Conservation (phyloP, 768 basidiomycete species). For the Mycena polygramma region DNA sequence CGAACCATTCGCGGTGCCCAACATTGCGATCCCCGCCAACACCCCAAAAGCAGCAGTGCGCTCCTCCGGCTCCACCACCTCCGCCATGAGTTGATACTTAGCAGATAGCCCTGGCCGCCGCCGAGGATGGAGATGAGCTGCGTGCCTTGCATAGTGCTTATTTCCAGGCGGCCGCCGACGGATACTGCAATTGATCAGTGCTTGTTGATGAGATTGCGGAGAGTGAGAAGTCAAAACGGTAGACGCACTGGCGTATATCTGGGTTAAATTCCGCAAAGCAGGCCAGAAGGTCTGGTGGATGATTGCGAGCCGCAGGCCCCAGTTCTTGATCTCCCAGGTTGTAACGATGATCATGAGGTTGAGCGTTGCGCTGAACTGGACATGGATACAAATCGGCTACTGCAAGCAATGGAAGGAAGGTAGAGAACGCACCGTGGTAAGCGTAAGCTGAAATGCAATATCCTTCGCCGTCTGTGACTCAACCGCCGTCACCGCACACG, state of each 20-base stretch:
- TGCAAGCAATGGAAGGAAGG: too few relatives aligned
- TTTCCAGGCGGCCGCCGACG: conserved; percentile 28
- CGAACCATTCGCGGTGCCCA: conserved; percentile 30
- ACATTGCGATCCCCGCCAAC: conserved; percentile 30
- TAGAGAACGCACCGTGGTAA: conserved; percentile 29
- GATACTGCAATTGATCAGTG: conserved; percentile 6
- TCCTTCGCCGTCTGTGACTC: conserved; percentile 30
- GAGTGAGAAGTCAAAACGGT: background rate
- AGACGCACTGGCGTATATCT: conserved; percentile 35
- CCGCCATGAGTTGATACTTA: conserved; percentile 34
- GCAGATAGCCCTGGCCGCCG: conserved; percentile 32
- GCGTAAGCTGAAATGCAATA: conserved; percentile 26
- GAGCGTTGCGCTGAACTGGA: conserved; percentile 30
- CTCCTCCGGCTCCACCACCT: conserved; percentile 28
- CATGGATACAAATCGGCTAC: too few relatives aligned
- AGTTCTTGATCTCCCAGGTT: conserved; percentile 35
- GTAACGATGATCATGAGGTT: conserved; percentile 38
- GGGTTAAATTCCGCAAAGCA: conserved; percentile 31
- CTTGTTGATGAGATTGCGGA: background rate
- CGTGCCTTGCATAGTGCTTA: conserved; percentile 32
- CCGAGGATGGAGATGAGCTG: conserved; percentile 37
- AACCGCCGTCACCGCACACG: conserved; percentile 31
- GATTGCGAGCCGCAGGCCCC: conserved; percentile 31
- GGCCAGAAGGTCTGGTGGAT: conserved; percentile 38
- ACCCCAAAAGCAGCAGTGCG: conserved; percentile 35